Conservation (phyloP, 768 basidiomycete species). For the Aureoboletus auriporus region DNA sequence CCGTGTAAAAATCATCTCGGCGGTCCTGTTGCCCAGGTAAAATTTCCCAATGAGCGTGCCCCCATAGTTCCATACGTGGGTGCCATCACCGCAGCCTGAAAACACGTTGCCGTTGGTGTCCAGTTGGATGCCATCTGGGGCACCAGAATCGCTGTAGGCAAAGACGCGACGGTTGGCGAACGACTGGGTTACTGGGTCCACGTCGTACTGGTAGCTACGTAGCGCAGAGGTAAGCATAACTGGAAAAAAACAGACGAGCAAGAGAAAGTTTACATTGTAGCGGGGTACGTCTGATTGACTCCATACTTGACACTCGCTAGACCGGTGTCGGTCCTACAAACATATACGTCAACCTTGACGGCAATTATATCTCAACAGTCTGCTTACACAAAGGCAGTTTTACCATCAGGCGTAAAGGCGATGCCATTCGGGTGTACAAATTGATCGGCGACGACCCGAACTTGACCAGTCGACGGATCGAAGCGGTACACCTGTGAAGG, state of each 20-base stretch:
- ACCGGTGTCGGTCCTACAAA: slow-evolving; percentile 30
- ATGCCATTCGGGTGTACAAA: slow-evolving; percentile 73
- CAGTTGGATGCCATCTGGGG: slow-evolving; percentile 65
- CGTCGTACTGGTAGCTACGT: slow-evolving; percentile 65
- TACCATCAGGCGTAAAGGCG: slow-evolving; percentile 63
- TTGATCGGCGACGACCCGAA: slow-evolving; percentile 75
- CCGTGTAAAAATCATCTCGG: slow-evolving; percentile 40
- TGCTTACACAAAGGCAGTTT: slow-evolving; percentile 58
- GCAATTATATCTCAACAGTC: neutral
- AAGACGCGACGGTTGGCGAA: slow-evolving; percentile 64
- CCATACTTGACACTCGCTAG: slow-evolving; percentile 41
- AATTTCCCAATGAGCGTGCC: slow-evolving; percentile 66
- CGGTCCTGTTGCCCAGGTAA: slow-evolving; percentile 38
- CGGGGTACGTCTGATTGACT: slow-evolving; percentile 54
- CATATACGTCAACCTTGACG: slow-evolving; percentile 10
- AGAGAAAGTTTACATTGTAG: slow-evolving; percentile 54
- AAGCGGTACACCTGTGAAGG: slow-evolving; percentile 76
- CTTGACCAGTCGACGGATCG: slow-evolving; percentile 59
- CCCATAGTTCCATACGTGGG: slow-evolving; percentile 54
- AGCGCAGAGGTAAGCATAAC: neutral
- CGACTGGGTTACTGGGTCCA: slow-evolving; percentile 50
- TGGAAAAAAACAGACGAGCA: neutral
- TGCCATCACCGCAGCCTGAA: slow-evolving; percentile 64
- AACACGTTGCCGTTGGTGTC: slow-evolving; percentile 66
- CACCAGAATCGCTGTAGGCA: slow-evolving; percentile 60